These are phyloP conservation scores for Phylloboletellus chloephorus DNA, from an alignment of 1,284 basidiomycete species.

Conservation along the genomic window DNA sequence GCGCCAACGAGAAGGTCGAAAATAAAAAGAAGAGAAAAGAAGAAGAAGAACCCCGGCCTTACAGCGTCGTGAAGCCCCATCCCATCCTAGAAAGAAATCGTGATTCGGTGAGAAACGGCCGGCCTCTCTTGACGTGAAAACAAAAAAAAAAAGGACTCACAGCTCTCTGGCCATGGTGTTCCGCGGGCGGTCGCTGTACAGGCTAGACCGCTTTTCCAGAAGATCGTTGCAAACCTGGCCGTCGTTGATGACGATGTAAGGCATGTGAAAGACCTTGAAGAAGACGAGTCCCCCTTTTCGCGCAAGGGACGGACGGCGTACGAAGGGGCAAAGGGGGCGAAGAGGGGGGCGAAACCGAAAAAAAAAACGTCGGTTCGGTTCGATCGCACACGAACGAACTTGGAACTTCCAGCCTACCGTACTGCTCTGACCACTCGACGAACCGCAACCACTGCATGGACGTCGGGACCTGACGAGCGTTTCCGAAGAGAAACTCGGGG, in stretches of 20 bases:
- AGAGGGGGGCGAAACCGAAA: too few species aligned
- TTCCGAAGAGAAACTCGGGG: slow-evolving; percentile 3
- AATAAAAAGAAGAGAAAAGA: too few species aligned
- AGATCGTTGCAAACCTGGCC: slow-evolving; percentile 2
- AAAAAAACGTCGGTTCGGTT: too few species aligned
- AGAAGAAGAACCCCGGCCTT: background rate
- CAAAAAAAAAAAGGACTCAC: too few species aligned
- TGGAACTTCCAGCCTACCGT: slow-evolving; percentile 2
- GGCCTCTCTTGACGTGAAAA: too few species aligned
- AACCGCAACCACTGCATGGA: slow-evolving; percentile 5
- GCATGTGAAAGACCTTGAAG: slow-evolving; percentile 2
- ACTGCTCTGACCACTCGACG: slow-evolving; percentile 2
- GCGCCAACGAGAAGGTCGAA: too few species aligned
- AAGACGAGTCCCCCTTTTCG: slow-evolving; percentile 2
- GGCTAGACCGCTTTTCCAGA: slow-evolving; percentile 6
- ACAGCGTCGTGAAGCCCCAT: slow-evolving; percentile 5
- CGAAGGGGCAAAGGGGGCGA: background rate
- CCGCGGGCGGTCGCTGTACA: slow-evolving; percentile 7
- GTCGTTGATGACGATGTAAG: slow-evolving; percentile 6
- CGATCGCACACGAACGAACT: too few species aligned
- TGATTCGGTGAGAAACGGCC: background rate
- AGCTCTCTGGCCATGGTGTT: slow-evolving; percentile 5
- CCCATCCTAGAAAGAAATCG: background rate
- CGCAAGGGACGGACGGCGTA: background rate
- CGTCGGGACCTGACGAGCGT: slow-evolving; percentile 5